Conservation (phyloP, 169 alveolate species). For the Plasmodium gonderi region DNA sequence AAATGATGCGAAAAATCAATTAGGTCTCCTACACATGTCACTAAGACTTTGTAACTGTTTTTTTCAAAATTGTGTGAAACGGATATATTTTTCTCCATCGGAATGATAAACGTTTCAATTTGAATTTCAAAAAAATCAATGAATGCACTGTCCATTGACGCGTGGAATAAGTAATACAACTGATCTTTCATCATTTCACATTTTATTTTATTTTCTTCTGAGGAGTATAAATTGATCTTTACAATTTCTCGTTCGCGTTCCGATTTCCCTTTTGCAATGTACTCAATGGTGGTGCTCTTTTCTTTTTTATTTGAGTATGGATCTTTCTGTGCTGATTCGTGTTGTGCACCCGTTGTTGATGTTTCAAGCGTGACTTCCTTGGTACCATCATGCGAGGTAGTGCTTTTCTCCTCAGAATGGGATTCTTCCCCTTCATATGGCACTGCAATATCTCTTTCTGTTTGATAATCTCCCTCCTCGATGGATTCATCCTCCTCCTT, state of each 20-base stretch:
- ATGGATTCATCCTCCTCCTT: background rate
- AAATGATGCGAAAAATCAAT: constrained; percentile 34
- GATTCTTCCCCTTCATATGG: too few relatives aligned
- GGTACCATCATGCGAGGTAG: too few relatives aligned
- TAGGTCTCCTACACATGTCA: constrained; percentile 16
- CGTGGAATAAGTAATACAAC: constrained; percentile 39
- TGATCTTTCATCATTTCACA: constrained; percentile 54
- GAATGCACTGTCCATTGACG: constrained; percentile 54
- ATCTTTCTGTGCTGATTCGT: too few relatives aligned
- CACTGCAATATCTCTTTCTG: background rate
- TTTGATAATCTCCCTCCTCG: background rate
- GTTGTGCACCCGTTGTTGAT: too few relatives aligned
- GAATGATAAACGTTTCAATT: background rate
- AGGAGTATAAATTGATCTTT: constrained; percentile 3
- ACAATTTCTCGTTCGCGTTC: background rate
- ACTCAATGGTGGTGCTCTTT: background rate
- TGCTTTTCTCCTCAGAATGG: too few relatives aligned
- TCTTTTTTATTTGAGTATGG: background rate
- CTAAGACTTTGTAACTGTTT: background rate
- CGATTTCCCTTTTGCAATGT: background rate
- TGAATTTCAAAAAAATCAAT: constrained; percentile 10
- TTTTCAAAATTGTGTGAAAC: background rate
- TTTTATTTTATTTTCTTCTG: constrained; percentile 20
- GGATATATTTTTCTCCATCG: background rate
- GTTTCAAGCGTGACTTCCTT: too few relatives aligned